Evolutionary conservation across 106 monocot species (phyloP), one percentile per base, ranked within the genome.

Genomic region (Dioscorea zingiberensis): DNA sequence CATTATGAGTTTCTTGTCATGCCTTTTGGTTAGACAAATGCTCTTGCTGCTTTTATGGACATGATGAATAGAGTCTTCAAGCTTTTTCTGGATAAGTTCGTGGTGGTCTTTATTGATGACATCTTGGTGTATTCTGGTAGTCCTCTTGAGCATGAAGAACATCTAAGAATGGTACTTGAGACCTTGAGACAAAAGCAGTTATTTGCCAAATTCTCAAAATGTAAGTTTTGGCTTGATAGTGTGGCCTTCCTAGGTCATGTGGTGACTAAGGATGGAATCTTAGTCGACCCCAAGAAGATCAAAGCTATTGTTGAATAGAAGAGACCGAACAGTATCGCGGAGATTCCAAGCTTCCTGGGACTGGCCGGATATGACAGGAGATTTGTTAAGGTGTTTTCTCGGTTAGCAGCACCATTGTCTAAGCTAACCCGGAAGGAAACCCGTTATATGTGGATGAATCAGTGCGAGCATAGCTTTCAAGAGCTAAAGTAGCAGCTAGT

Each of bases 161-260:
- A 67, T 54, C 27, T 67, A n/a, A 48, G 48, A 54, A 67, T 67
- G 13, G 66, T 67, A 3, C 14, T 67, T 17, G 16, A 67, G 21
- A 54, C 18, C 14, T 17, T 67, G 3, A 10, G 26, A 49, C 3
- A 19, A 13, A 18, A 57, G n/a, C 8, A 57, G 10, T 22, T 57
- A 2, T 57, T 21, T 21, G 24, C 56, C 1, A 57, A 57, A 21
- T 9, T 38, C 3, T 38, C 11, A 3, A 54, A 44, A 30, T 67
- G 32, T 55, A 27, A 67, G 49, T 55, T 67, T 67, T 67, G 54
- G 55, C 11, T 55, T 0, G 2, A 14, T 12, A 19, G 11, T 0
- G 67, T 55, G n/a, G 21, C n/a, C 2, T 30, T 67, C 25, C 2
- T 32, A 1, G 54, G 38, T 1, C 54, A 67, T 54, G 54, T 55